phyloP scores from a whole-genome alignment of 257 asterid species.

The Plantago elongata region DNA sequence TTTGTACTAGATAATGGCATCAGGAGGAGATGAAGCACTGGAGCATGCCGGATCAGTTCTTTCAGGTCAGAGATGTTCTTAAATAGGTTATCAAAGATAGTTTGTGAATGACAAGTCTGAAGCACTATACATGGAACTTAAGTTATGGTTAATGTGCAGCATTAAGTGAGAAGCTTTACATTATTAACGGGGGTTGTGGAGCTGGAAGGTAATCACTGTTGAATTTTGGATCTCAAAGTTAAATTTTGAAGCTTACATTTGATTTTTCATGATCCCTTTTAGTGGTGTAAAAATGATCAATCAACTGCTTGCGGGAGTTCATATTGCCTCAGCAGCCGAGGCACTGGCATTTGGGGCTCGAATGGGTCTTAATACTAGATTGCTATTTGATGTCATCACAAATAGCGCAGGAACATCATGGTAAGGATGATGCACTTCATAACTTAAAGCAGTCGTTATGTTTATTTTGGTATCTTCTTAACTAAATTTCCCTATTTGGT shows the following conservation, averaged over 20 bases:
- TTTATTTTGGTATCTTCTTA: slow-evolving; percentile 15
- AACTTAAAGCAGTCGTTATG: slow-evolving; percentile 13
- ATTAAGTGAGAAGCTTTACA: slow-evolving; percentile 86
- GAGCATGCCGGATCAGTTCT: slow-evolving; percentile 83
- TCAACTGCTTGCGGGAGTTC: slow-evolving; percentile 99
- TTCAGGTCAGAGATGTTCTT: slow-evolving; percentile 47
- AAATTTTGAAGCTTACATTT: slow-evolving; percentile 5
- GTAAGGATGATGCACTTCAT: slow-evolving; percentile 35
- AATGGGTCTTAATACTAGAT: slow-evolving; percentile 72
- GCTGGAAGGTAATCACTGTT: slow-evolving; percentile 74
- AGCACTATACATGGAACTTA: slow-evolving; percentile 17
- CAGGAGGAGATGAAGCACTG: slow-evolving; percentile 88
- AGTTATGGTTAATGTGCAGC: slow-evolving; percentile 45
- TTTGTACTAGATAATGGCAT: slow-evolving; percentile 84
- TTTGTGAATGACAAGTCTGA: slow-evolving; percentile 12
- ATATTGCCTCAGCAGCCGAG: slow-evolving; percentile 97
- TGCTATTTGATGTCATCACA: slow-evolving; percentile 69
- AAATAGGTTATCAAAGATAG: slow-evolving; percentile 13
- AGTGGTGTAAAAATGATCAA: slow-evolving; percentile 97
- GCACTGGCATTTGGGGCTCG: slow-evolving; percentile 94
- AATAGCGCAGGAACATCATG: slow-evolving; percentile 87
- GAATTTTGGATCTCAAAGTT: background rate
- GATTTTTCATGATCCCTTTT: slow-evolving; percentile 10
- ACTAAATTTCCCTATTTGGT: slow-evolving; percentile 9
- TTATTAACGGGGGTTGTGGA: slow-evolving; percentile 91